Conservation (phyloP, 2,329 filamentous ascomycete species). For the Sporothrix globosa region DNA sequence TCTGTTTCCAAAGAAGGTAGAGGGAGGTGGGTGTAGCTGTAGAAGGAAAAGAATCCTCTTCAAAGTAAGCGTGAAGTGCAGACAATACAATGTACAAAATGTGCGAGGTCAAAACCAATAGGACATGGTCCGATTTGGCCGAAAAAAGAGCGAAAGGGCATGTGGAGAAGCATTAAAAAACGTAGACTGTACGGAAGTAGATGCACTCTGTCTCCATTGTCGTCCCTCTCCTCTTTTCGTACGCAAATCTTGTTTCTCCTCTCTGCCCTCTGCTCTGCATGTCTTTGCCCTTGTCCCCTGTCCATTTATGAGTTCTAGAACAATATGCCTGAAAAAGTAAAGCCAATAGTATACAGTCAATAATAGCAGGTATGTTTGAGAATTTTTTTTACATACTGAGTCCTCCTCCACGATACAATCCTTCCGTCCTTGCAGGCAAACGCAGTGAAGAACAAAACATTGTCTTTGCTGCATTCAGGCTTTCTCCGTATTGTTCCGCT, state of each 20-base stretch:
- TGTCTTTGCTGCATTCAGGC: not conserved
- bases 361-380: not conserved
- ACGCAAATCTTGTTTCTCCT: not conserved
- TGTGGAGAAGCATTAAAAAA: not conserved
- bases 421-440: not conserved
- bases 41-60: not conserved
- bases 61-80: not conserved
- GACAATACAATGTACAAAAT: not conserved
- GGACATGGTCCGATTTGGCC: not conserved
- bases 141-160: not conserved
- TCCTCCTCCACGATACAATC: not conserved
- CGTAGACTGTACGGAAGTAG: not conserved
- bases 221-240: not conserved
- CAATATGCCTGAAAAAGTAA: not conserved
- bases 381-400: not conserved
- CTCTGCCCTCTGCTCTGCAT: not conserved
- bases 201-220: not conserved
- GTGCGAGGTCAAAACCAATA: not conserved
- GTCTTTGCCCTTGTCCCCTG: not conserved
- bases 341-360: not conserved
- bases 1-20: too few species aligned
- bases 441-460: not conserved
- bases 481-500: slow-evolving; percentile 8
- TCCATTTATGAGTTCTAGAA: not conserved
- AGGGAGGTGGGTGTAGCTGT: too few species aligned